Evolutionary conservation across 306 rosid species (phyloP).

Genomic region (Ormosia semicastrata): DNA sequence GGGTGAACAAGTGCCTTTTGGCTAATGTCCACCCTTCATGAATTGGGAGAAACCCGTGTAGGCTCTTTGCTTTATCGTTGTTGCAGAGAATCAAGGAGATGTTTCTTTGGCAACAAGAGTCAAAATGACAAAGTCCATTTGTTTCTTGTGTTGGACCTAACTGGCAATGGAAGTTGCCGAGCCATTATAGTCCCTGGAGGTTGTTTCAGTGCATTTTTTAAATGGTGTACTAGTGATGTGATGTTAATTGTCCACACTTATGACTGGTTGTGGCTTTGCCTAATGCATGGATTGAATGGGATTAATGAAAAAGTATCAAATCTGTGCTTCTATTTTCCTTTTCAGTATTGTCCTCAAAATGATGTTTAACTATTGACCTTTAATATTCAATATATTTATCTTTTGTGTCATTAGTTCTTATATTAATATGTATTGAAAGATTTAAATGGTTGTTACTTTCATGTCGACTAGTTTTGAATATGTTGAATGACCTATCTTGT

Average conservation of each 20-base stretch:
- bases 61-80: background rate
- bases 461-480: constrained; percentile 9
- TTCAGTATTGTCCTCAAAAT: background rate
- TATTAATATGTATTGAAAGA: background rate
- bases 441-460: constrained; percentile 11
- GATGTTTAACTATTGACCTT: background rate
- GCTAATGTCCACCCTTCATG: background rate
- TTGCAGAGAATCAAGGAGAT: background rate
- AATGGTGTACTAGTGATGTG: background rate
- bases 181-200: background rate
- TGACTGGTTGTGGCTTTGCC: background rate
- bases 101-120: background rate
- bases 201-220: background rate
- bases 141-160: background rate
- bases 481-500: constrained; percentile 18
- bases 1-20: background rate
- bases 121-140: background rate
- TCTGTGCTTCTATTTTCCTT: background rate
- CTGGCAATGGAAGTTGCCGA: background rate
- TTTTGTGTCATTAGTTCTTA: background rate
- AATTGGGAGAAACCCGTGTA: background rate
- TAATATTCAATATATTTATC: background rate
- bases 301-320: background rate
- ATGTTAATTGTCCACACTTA: background rate
- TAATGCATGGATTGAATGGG: background rate